Base-by-base conservation (phyloP, 768 basidiomycete species). In the Harrya chromipes region DNA sequence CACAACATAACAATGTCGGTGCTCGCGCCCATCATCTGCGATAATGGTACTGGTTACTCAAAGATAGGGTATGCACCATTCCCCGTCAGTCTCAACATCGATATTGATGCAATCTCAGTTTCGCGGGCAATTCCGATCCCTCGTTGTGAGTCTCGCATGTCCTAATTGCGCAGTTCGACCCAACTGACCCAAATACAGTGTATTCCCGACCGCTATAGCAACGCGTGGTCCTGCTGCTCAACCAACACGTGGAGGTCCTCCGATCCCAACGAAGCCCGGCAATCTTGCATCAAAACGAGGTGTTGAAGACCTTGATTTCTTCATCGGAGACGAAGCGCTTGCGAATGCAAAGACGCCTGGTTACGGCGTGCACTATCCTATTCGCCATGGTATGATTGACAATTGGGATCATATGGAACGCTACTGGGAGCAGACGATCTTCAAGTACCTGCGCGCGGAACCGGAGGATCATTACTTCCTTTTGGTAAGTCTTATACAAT, bases 401-500 rank as follows among this genome's bases (percentile, higher is more conserved):
- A 97, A 97, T 62, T 94, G 92, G 92, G 92, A 94, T 68, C 84
- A 97, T 58, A 98, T 98, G 94, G 95, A 98, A 69, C 79, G 94
- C 24, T 97, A 94, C 72, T 99, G 97, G 97, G 94, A 97, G 69
- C 95, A 99, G 76, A 91, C 88, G 57, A 98, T 98, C 80, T 99
- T 98, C 84, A 98, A 99, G 72, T 98, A 98, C 74, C 78, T 99
- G 53, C 80, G 95, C 49, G 94, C 94, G 8, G 97, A 99, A 71
- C 97, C 97, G 13, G 97, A 98, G 72, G 95, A 98, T 72, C 97
- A 98, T 70, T 90, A 97, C 70, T 98, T 99, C 72, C 81, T 98
- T 42, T 74, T 99, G 65, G 95, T 97, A 60, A 69, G 94, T 74
- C 23, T 12, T 43, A 20, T 34, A 1, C 16, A 7, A 31, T 52